These are phyloP conservation scores for Colletotrichum sublineola DNA, from an alignment of 2,329 filamentous ascomycete species.

Conservation along the genomic window DNA sequence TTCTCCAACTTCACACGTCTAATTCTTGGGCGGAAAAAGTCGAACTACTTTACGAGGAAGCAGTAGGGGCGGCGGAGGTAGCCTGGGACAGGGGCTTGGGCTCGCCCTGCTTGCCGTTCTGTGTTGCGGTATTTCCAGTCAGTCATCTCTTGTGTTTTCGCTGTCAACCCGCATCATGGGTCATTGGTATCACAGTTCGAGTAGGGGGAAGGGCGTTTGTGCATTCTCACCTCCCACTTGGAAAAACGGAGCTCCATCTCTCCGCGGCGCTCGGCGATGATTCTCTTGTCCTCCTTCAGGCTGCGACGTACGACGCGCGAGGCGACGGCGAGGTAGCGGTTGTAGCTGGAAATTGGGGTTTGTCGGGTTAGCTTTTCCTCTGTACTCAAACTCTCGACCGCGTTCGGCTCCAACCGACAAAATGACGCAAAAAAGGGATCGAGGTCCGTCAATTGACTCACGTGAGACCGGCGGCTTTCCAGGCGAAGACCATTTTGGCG, in stretches of 20 bases:
- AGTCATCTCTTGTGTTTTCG: slow-evolving; percentile 20
- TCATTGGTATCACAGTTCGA: slow-evolving; percentile 14
- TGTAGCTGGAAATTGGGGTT: slow-evolving; percentile 78
- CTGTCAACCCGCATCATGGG: not conserved
- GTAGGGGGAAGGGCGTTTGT: not conserved
- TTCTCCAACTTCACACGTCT: slow-evolving; percentile 10
- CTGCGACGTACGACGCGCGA: slow-evolving; percentile 95
- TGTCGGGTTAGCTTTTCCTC: slow-evolving; percentile 52
- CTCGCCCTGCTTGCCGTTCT: slow-evolving; percentile 98
- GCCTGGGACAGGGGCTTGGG: slow-evolving; percentile 76
- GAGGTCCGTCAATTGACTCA: slow-evolving; percentile 65
- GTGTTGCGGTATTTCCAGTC: slow-evolving; percentile 54
- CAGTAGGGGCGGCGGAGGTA: slow-evolving; percentile 59
- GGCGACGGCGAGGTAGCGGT: slow-evolving; percentile 98
- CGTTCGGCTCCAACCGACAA: not conserved
- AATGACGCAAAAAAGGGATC: not conserved
- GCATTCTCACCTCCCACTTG: slow-evolving; percentile 89
- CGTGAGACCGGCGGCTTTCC: slow-evolving; percentile 98
- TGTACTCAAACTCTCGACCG: not conserved
- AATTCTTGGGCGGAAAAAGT: slow-evolving; percentile 31
- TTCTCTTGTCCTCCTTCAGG: slow-evolving; percentile 94
- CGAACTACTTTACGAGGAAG: slow-evolving; percentile 51
- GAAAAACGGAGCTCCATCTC: slow-evolving; percentile 90
- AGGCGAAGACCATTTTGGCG: slow-evolving; percentile 93
- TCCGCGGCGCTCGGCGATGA: slow-evolving; percentile 89